Evolutionary conservation across 2,329 filamentous ascomycete genomes (phyloP), one percentile per base, ranked within the genome.

Genomic region (Hortaea werneckii): DNA sequence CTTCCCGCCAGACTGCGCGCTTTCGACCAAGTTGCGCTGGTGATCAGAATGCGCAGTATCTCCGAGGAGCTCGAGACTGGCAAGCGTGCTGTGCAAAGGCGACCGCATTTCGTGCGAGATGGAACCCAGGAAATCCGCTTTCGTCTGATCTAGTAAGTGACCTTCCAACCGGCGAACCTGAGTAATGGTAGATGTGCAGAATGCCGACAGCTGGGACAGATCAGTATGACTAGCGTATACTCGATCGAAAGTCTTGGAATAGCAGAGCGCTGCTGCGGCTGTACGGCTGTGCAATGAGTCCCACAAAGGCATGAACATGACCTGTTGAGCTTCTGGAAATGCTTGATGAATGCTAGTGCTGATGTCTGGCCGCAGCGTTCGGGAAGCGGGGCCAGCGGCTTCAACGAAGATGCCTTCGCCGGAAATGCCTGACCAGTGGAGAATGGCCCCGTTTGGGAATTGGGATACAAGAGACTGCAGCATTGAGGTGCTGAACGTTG

Each of bases 81-180:
- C 59, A 3, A 62, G 47, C 9, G 58, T 58, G 3, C 55, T 55
- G 37, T 62, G 59, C 1, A 62, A 50, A 5, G 58, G 58, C 12
- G 42, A 44, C 11, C 52, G 40, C 13, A 56, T 29, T 44, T 69
- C 67, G 45, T 69, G 66, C 2, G 60, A 65, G 13, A 69, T 65
- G 4, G 65, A 67, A 26, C 64, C 63, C 30, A 71, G 62, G 43
- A 70, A 67, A 5, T 65, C 64, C 1, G 27, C 20, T 27, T 46
- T 69, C 6, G 59, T 58, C 38, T 62, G 55, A 13, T 59, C 58
- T n/a, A 58, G 55, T 29, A 69, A 70, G 37, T 72, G 60, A 0
- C 72, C 73, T 47, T 78, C 73, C 40, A 77, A 49, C 2, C 73
- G 66, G 0, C 71, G 68, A 1, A 81, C 64, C 43, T 81, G 77